Evolutionary conservation across 495 filamentous ascomycete genomes (phyloP), one percentile per base, ranked within the genome.

Genomic region (Penicillium taxi): DNA sequence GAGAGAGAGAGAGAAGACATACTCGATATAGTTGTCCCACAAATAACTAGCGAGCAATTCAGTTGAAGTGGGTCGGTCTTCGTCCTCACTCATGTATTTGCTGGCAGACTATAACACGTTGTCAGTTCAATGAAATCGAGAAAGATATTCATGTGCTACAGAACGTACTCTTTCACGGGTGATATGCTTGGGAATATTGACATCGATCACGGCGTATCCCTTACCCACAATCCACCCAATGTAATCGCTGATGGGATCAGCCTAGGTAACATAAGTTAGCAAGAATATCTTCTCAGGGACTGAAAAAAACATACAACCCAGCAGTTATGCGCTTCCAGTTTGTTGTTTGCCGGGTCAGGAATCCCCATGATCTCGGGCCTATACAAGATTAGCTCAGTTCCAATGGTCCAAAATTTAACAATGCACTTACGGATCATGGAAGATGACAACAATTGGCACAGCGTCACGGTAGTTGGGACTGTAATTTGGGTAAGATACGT

Each of bases 1-100:
- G n/a, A n/a, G n/a, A 22, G 16, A 12, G 9, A 15, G 6, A 27
- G n/a, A n/a, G 18, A 2, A 17, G 18, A 26, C 35, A 9, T 66
- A 79, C 72, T 94, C 84, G 22, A 98, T 82, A 47, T 94, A 95
- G 51, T 98, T 98, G 47, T 96, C 90, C 93, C 93, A 98, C 21
- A 98, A 56, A 49, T 94, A 96, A 36, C 74, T 76, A 12, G 86
- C 81, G 6, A 96, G 61, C 44, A 91, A 83, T 37, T 81, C 74
- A 0, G 80, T 80, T 26, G 79, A 74, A 26, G 53, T 61, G 2
- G 64, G 55, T 6, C 66, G 60, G 23, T 59, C 58, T 16, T 52
- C 53, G 31, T 69, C 63, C 11, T 67, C 60, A 1, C 69, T 63
- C 35, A 76, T 52, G 34, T 61, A 63, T 41, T 52, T 50, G 9